phyloP scores from a whole-genome alignment of 495 filamentous ascomycete species.

The Hyaloscypha variabilis region DNA sequence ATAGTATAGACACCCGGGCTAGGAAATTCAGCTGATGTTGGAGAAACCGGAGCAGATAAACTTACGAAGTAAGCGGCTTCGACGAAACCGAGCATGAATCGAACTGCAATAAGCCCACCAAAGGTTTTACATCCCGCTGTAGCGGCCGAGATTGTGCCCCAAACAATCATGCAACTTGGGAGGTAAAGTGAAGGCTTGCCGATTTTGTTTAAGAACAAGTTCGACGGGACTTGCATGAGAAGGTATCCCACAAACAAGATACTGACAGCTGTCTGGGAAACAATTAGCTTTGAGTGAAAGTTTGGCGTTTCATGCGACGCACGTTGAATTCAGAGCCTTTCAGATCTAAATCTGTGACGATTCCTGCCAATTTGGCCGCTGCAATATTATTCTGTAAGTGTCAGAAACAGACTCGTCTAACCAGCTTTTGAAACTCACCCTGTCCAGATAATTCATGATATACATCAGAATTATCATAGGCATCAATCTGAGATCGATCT shows the following conservation, averaged over 20 bases:
- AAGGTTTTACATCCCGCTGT: slow-evolving; percentile 62
- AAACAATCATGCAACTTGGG: slow-evolving; percentile 64
- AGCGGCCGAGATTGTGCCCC: slow-evolving; percentile 71
- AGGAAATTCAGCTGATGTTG: slow-evolving; percentile 47
- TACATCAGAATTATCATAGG: slow-evolving; percentile 74
- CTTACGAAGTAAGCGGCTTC: slow-evolving; percentile 52
- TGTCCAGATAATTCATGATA: slow-evolving; percentile 81
- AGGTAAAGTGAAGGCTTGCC: slow-evolving; percentile 67
- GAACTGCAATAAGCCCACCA: slow-evolving; percentile 62
- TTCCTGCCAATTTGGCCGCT: slow-evolving; percentile 50
- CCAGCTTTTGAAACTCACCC: slow-evolving; percentile 48
- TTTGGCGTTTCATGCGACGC: not conserved
- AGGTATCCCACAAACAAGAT: slow-evolving; percentile 44
- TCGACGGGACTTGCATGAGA: slow-evolving; percentile 53
- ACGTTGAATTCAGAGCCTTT: slow-evolving; percentile 51
- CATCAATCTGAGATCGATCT: slow-evolving; percentile 65
- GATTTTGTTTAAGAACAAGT: slow-evolving; percentile 60
- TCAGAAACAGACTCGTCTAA: not conserved
- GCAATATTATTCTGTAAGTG: slow-evolving; percentile 50
- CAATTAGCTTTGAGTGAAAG: not conserved
- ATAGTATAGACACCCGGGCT: slow-evolving; percentile 44
- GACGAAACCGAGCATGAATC: slow-evolving; percentile 73
- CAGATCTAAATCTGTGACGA: slow-evolving; percentile 50
- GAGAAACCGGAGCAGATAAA: slow-evolving; percentile 37
- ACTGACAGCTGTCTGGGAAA: slow-evolving; percentile 35